These are phyloP conservation scores for Acidiella bohemica DNA, from an alignment of 495 filamentous ascomycete genomes.

Conservation along the genomic window DNA sequence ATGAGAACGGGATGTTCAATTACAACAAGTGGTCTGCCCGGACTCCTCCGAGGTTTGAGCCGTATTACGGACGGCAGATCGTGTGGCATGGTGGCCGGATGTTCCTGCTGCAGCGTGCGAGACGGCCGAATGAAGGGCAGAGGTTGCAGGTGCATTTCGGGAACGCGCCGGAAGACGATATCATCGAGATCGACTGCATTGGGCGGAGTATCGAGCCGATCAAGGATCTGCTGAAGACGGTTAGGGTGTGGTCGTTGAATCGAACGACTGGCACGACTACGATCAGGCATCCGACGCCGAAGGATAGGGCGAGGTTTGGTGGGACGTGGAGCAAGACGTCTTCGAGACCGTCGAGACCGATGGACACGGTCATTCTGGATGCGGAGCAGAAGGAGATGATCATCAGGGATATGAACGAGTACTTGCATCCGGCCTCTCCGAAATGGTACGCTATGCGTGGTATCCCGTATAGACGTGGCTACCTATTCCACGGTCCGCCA, in stretches of 20 bases:
- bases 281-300: slow-evolving; percentile 35
- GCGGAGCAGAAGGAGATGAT: slow-evolving; percentile 56
- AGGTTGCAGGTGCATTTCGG: slow-evolving; percentile 11
- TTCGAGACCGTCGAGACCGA: slow-evolving; percentile 56
- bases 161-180: slow-evolving; percentile 29
- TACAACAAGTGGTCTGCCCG: slow-evolving; percentile 35
- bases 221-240: slow-evolving; percentile 45
- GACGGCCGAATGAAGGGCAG: slow-evolving; percentile 21
- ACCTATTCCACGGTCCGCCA: slow-evolving; percentile 31
- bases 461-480: slow-evolving; percentile 32
- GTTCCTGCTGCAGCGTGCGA: slow-evolving; percentile 28
- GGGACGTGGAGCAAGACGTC: slow-evolving; percentile 49
- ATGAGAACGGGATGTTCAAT: slow-evolving; percentile 22
- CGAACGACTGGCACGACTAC: slow-evolving; percentile 34
- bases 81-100: slow-evolving; percentile 20
- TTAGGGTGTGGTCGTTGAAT: slow-evolving; percentile 29
- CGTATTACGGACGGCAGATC: slow-evolving; percentile 31
- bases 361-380: slow-evolving; percentile 76
- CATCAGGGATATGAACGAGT: slow-evolving; percentile 75
- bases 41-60: slow-evolving; percentile 36
- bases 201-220: slow-evolving; percentile 45
- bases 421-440: slow-evolving; percentile 55
- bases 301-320: slow-evolving; percentile 30
- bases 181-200: slow-evolving; percentile 34
- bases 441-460: slow-evolving; percentile 66